Evolutionary conservation across 257 asterid species (phyloP), one percentile per base, ranked within the genome.

Genomic region (Solanum chilense): DNA sequence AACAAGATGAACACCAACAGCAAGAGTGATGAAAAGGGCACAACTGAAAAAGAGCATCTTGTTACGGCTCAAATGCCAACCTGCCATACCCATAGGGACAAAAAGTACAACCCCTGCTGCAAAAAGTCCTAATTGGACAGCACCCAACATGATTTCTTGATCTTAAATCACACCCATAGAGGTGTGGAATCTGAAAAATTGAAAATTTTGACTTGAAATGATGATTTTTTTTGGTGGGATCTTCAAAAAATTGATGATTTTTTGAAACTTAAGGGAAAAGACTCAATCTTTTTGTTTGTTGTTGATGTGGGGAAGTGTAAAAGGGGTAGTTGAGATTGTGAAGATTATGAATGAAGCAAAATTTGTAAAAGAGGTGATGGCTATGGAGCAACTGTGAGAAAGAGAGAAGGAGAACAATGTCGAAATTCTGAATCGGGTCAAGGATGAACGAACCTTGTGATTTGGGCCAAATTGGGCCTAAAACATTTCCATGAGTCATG

Each of bases 31-130:
- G 95, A 97, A 97, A 66, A 95, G 95, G 84, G 99, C 98, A 88
- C 99, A 92, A 90, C 99, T 97, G 93, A 97, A 97, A 88, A 97
- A 96, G 14, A 97, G 94, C 94, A 97, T 90, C 92, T 95, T 96
- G 94, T 96, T 97, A 42, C 99, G 98, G 90, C 99, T 97, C 88
- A 97, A 90, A 87, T 96, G 98, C 98, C 98, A 96, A 49, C 99
- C 99, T 66, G 99, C 99, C 99, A 97, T 95, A 52, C 96, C 98
- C 97, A 97, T 93, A 18, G 99, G 99, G 45, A 97, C 98, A 69
- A 96, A 97, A 11, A 97, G 90, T 64, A 97, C 99, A 62, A 97
- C 66, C 60, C 95, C 94, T 89, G 99, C 99, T 87, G 99, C 99
- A 91, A 97, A 90, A 45, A 96, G 87, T 70, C 99, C 99, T 23